Base-by-base conservation (phyloP, 1,284 basidiomycete genomes). In the Rhodotorula sp. region DNA sequence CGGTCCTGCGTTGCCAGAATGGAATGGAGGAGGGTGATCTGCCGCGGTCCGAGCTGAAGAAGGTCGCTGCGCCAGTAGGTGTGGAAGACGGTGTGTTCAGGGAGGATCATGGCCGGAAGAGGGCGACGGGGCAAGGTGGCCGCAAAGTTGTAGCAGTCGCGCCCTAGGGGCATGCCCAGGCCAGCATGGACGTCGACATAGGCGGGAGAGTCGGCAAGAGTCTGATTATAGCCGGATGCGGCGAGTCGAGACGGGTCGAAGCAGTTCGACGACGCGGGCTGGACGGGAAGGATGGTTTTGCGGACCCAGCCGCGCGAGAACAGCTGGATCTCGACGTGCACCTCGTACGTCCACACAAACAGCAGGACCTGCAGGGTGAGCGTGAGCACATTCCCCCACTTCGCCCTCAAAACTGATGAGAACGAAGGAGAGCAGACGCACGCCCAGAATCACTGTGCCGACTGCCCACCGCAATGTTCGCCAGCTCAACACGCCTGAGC, bases 21-120 rank as follows among this genome's bases (percentile, higher is more conserved):
- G 0, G 91, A 91, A 78, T 90, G 89, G 78, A 97, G 85, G 84
- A 94, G 91, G 82, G 87, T 89, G 74, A 92, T 90, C 80, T 97
- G 93, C 25, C 93, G 86, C 60, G 86, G 85, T 5, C 87, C 87
- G 75, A 97, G 90, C 0, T 88, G 84, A 2, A 87, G 87, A 53
- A 97, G 87, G 82, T 97, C 93, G 50, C 86, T 86, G 17, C 93
- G 86, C 93, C 93, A 96, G 80, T 95, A 96, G 1, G 92, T 90
- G 82, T 97, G 93, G 80, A 88, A 94, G 65, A 87, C 86, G 7
- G 86, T 85, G 23, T 60, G 64, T 21, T 62, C 86, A 84, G 68
- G 86, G 81, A 60, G 86, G 83, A 23, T 82, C 76, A 71, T 77
- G 73, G 64, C 78, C 50, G 63, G 61, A n/a, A 68, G 23, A 13